Percentiles rank a stretch among this genome's conserved stretches.
Evolutionary conservation across 176 grass and related monocot species (phyloP).

Genomic region (Typha latifolia): DNA sequence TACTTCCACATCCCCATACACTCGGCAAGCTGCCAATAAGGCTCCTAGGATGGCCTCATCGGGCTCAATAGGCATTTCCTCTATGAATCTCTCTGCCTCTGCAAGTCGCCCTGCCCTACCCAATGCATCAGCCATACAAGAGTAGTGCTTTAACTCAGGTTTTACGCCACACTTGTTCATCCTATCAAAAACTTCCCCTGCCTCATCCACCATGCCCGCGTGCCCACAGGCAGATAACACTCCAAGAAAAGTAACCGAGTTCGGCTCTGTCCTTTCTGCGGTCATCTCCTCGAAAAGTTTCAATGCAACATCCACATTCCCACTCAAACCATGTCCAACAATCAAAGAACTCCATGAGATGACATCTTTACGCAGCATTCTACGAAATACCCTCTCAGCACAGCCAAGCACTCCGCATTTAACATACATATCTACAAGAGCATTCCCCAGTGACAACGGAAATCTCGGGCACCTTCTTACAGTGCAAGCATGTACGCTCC

Average conservation of each 20-base stretch:
- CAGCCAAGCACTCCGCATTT: slow-evolving; percentile 57
- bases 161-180: slow-evolving; percentile 34
- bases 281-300: slow-evolving; percentile 51
- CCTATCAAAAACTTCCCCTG: slow-evolving; percentile 30
- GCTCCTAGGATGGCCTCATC: slow-evolving; percentile 52
- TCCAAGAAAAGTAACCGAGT: slow-evolving; percentile 56
- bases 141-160: slow-evolving; percentile 67
- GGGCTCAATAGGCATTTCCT: slow-evolving; percentile 67
- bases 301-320: slow-evolving; percentile 33
- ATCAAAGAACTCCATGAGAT: slow-evolving; percentile 76
- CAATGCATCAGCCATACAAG: slow-evolving; percentile 53
- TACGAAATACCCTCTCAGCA: slow-evolving; percentile 35
- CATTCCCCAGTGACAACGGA: slow-evolving; percentile 41
- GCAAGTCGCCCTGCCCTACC: slow-evolving; percentile 41
- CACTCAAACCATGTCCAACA: slow-evolving; percentile 63
- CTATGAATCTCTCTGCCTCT: slow-evolving; percentile 46
- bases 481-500: slow-evolving; percentile 36
- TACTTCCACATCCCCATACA: slow-evolving; percentile 53
- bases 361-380: slow-evolving; percentile 48
- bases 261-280: slow-evolving; percentile 25
- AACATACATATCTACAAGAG: slow-evolving; percentile 60
- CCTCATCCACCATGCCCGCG: slow-evolving; percentile 58
- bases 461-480: slow-evolving; percentile 28
- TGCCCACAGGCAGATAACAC: slow-evolving; percentile 60
- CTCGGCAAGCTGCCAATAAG: slow-evolving; percentile 45